Evolutionary conservation across 2,329 filamentous ascomycete genomes (phyloP), one percentile per base, ranked within the genome.

Genomic region (Dissoconium aciculare): DNA sequence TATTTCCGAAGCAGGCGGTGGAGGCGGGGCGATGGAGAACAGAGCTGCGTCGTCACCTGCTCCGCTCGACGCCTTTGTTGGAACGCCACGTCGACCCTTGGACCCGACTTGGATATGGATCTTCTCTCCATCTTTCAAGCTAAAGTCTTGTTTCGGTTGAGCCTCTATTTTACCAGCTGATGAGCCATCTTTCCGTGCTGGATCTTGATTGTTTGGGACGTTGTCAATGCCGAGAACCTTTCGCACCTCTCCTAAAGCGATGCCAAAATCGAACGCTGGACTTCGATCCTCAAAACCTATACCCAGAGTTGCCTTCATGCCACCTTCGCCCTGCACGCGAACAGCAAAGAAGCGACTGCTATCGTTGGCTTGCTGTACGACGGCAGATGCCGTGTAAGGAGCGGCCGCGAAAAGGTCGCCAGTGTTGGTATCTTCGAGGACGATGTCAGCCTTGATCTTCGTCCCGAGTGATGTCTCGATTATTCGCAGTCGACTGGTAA

Each of bases 261-360:
- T 78, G 38, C 72, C 71, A 47, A 92, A 84, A 51, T 93, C 83
- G 45, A 92, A 87, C 1, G 84, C 81, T 45, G 87, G 80, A 47
- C 71, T 74, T 29, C 84, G 64, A 55, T 92, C 82, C 60, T 91
- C 82, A 50, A 91, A 92, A 6, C 83, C 84, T 42, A 92, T 71
- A 6, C 84, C 83, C 36, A 93, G 58, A 27, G 79, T 69, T 8
- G 84, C 83, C 53, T 83, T 85, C 44, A 76, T 67, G 2, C 79
- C 75, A 24, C 69, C 67, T 19, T 74, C 76, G 38, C 84, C 81
- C 35, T 81, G 72, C 1, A 92, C 82, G 10, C 78, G 67, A 19
- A 92, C 53, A 4, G 83, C 83, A 50, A 92, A 92, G 65, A 92
- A 92, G 17, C 83, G 71, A 37, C 71, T 75, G 49, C 74, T 81